phyloP scores from a whole-genome alignment of 2,329 filamentous ascomycete genomes.

The Cordyceps cateniannulata region DNA sequence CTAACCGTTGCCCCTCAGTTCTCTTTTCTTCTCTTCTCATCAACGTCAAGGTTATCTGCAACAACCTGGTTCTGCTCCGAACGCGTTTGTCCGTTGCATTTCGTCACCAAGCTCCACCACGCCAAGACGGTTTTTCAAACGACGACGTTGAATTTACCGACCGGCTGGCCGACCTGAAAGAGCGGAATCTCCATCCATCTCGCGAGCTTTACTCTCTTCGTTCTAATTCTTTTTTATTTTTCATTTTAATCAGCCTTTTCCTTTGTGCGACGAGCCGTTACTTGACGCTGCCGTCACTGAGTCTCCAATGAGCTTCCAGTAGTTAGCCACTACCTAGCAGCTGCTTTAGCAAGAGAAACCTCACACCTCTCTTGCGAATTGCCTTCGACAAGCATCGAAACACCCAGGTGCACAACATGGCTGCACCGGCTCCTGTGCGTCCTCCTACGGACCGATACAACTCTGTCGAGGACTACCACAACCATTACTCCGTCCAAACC shows the following conservation, averaged over 20 bases:
- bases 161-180: not conserved
- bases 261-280: not conserved
- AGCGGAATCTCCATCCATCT: not conserved
- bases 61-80: not conserved
- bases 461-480: constrained; percentile 17
- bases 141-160: not conserved
- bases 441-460: constrained; percentile 8
- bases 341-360: not conserved
- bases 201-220: not conserved
- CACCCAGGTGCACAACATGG: constrained; percentile 1
- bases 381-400: not conserved
- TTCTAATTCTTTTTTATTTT: not conserved
- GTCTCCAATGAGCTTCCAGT: not conserved
- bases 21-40: too few species aligned
- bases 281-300: not conserved
- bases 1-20: too few species aligned
- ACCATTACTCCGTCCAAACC: constrained; percentile 19
- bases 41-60: too few species aligned
- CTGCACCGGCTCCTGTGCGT: constrained; percentile 2
- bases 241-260: not conserved
- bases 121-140: constrained; percentile 6
- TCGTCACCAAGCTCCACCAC: constrained; percentile 10
- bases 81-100: not conserved
- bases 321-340: not conserved
- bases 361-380: not conserved